Evolutionary conservation across 257 asterid genomes (phyloP).

Genomic region (Rehmannia glutinosa): DNA sequence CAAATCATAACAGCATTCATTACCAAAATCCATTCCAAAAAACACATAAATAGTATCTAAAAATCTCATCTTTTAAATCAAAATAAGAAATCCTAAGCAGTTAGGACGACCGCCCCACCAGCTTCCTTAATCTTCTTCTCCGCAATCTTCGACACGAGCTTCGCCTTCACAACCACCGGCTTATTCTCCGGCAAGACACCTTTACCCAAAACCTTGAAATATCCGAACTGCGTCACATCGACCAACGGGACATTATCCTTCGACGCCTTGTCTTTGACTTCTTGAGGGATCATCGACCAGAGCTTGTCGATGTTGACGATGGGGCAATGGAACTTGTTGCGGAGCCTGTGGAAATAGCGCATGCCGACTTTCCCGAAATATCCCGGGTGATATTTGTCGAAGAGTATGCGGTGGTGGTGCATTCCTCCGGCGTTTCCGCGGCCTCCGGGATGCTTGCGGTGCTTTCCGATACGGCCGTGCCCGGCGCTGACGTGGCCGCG

Average conservation of each 20-base stretch:
- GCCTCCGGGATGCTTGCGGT: constrained; percentile 28
- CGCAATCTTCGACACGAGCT: constrained; percentile 24
- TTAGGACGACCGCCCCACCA: constrained; percentile 26
- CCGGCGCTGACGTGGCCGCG: constrained; percentile 33
- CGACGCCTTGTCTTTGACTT: constrained; percentile 23
- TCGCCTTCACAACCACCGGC: constrained; percentile 29
- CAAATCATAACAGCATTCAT: too few species aligned
- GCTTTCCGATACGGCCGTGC: constrained; percentile 18
- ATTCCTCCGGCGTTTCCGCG: constrained; percentile 32
- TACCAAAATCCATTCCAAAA: not conserved
- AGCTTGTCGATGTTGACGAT: constrained; percentile 27
- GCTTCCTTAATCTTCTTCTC: constrained; percentile 30
- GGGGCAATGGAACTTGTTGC: constrained; percentile 34
- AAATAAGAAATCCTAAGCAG: constrained; percentile 16
- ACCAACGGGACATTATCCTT: constrained; percentile 19
- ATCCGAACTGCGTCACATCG: constrained; percentile 30
- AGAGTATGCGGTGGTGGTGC: constrained; percentile 36
- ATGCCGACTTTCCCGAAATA: constrained; percentile 31
- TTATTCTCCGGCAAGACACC: constrained; percentile 21
- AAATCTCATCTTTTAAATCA: not conserved
- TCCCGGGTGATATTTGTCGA: constrained; percentile 36
- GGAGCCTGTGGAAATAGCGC: constrained; percentile 32
- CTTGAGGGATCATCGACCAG: constrained; percentile 27
- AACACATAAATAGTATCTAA: not conserved
- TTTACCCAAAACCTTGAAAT: constrained; percentile 27